Evolutionary conservation across 2,329 filamentous ascomycete genomes (phyloP).

Genomic region (Epichloe aotearoae): DNA sequence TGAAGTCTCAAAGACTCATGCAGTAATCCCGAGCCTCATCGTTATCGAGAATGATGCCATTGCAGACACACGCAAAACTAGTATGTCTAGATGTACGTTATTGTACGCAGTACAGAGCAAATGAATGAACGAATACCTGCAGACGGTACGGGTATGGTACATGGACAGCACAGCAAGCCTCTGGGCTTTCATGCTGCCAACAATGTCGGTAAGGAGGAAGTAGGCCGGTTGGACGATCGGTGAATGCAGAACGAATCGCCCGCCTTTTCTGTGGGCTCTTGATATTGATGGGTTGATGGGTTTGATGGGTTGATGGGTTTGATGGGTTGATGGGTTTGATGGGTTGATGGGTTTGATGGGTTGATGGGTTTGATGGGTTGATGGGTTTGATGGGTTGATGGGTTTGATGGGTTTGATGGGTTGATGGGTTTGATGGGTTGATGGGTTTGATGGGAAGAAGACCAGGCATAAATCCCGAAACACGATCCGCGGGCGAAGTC

Average conservation of each 20-base stretch:
- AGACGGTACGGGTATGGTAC: not conserved
- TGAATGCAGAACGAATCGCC: slow-evolving; percentile 1
- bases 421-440: not conserved
- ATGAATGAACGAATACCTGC: not conserved
- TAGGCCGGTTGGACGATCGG: slow-evolving; percentile 1
- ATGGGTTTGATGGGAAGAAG: not conserved
- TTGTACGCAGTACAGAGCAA: not conserved
- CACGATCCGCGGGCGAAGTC: no score
- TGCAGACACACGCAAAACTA: no score
- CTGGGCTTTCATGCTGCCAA: not conserved
- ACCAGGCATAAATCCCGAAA: not conserved
- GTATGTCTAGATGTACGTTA: not conserved
- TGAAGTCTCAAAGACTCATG: not conserved
- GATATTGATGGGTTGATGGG: not conserved
- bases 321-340: not conserved
- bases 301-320: not conserved
- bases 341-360: not conserved
- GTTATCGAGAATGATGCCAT: no score
- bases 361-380: not conserved
- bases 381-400: not conserved
- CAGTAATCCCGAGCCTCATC: not conserved
- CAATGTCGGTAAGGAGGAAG: not conserved
- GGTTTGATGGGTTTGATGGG: not conserved
- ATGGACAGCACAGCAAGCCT: not conserved
- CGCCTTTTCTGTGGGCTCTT: not conserved